phyloP scores from a whole-genome alignment of 306 rosid genomes.

The Corylus americana region DNA sequence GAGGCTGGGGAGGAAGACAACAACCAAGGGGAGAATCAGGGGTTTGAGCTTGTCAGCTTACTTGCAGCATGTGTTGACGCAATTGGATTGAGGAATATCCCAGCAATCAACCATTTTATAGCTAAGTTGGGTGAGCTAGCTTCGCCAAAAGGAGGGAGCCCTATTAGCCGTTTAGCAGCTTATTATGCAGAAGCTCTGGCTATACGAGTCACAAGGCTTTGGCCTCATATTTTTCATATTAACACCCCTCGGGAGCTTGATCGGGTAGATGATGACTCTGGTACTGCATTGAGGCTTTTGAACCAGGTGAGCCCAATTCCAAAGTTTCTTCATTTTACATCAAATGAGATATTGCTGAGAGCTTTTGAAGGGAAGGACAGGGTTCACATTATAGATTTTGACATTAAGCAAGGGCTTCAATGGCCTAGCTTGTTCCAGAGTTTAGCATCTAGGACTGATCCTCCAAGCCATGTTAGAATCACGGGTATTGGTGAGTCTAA shows the following conservation, averaged over 20 bases:
- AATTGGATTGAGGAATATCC: constrained; percentile 62
- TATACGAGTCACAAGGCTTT: constrained; percentile 68
- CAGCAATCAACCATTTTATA: constrained; percentile 67
- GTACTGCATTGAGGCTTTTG: constrained; percentile 67
- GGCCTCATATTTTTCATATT: constrained; percentile 88
- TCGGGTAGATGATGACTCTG: constrained; percentile 71
- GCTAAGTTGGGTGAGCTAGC: constrained; percentile 79
- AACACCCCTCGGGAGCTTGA: constrained; percentile 74
- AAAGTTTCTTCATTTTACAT: constrained; percentile 86
- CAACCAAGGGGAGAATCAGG: constrained; percentile 52
- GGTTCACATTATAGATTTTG: constrained; percentile 95
- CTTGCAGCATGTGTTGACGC: constrained; percentile 86
- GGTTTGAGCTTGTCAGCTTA: constrained; percentile 70
- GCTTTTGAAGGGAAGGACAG: constrained; percentile 96
- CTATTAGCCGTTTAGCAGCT: constrained; percentile 70
- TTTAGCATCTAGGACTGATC: constrained; percentile 71
- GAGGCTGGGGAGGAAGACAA: constrained; percentile 57
- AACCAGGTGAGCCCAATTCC: constrained; percentile 87
- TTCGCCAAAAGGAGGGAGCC: constrained; percentile 71
- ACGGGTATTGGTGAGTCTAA: constrained; percentile 93
- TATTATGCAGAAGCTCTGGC: constrained; percentile 91
- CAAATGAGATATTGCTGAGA: constrained; percentile 81
- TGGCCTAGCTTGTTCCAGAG: constrained; percentile 98
- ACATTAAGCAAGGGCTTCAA: constrained; percentile 89
- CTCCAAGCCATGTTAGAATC: constrained; percentile 88